phyloP scores from a whole-genome alignment of 1,139 yeast genomes.

The Pneumocystis canis region DNA sequence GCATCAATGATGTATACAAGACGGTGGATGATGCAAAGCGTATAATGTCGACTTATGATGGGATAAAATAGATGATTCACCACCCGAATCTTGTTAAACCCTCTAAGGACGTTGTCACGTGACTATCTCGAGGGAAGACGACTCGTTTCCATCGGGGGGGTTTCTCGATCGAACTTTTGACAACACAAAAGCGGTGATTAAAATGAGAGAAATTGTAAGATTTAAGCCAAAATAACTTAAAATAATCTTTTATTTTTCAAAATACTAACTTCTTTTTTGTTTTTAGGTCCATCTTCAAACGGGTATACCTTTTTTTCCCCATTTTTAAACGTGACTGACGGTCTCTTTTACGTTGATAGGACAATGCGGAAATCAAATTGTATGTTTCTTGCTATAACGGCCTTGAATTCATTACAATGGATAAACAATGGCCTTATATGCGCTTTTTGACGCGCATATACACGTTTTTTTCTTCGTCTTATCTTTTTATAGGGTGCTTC shows the following conservation, averaged over 20 bases:
- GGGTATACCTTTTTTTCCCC: conserved; percentile 30
- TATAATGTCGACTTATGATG: too few species aligned
- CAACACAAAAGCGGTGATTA: too few species aligned
- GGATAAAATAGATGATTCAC: too few species aligned
- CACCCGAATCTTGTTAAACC: too few species aligned
- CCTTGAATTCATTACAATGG: neutral
- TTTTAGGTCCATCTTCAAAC: conserved; percentile 2
- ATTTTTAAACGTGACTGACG: too few species aligned
- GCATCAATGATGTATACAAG: too few species aligned
- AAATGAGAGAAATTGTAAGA: neutral
- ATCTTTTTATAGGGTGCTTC: neutral
- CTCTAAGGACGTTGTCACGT: too few species aligned
- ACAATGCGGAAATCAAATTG: conserved; percentile 99
- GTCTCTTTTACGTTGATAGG: conserved; percentile 81
- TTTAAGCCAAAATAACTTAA: neutral
- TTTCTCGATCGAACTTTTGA: too few species aligned
- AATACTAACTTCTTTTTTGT: neutral
- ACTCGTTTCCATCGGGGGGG: too few species aligned
- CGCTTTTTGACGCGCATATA: neutral
- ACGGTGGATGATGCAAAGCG: too few species aligned
- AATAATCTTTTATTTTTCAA: too few species aligned
- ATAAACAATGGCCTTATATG: neutral
- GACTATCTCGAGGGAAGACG: too few species aligned
- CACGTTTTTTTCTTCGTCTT: neutral
- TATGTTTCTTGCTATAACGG: conserved; percentile 29